Base-by-base conservation (phyloP, 306 rosid species). In the Cicer cuneatum region DNA sequence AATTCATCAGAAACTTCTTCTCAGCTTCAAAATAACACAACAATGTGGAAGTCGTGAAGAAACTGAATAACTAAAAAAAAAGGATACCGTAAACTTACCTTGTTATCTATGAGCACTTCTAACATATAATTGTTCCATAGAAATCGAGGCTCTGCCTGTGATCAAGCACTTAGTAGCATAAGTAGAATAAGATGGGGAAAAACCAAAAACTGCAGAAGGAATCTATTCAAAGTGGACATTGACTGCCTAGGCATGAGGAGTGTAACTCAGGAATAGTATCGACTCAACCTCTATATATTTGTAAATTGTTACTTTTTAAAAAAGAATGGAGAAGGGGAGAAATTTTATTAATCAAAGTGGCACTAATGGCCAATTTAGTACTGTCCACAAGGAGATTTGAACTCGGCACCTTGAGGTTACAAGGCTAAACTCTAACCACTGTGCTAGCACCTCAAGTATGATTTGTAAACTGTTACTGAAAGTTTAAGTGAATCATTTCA, bases 131-230 rank as follows among this genome's bases (percentile, higher is more conserved):
- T 93, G 89, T 93, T 93, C 97, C 98, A 93, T 10, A 93, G 85
- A 83, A 89, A 93, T 79, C 97, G 82, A 72, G 98, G 97, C 83
- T 93, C 98, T 74, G 97, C 93, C 97, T 93, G 93, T 60, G 54
- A 80, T 65, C 75, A 76, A 77, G 59, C 53, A 77, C 45, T 60
- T 73, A 35, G 52, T 72, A 72, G 71, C 46, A 65, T 76, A 49
- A 67, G 83, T 65, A 58, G 37, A 80, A 76, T 57, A 66, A 35
- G 14, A 14, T 4, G 51, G 47, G 47, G 47, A 11, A 59, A 33
- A 72, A 81, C 48, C 47, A 75, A 72, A 60, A 68, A 48, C 11
- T 53, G 62, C 76, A 54, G 63, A 64, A 64, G 71, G 56, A 24
- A 74, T 48, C 71, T 61, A 53, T 39, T n/a, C 29, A 45, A 11